Evolutionary conservation across 148 eudicot genomes (phyloP).

Genomic region (Cornus controversa): DNA sequence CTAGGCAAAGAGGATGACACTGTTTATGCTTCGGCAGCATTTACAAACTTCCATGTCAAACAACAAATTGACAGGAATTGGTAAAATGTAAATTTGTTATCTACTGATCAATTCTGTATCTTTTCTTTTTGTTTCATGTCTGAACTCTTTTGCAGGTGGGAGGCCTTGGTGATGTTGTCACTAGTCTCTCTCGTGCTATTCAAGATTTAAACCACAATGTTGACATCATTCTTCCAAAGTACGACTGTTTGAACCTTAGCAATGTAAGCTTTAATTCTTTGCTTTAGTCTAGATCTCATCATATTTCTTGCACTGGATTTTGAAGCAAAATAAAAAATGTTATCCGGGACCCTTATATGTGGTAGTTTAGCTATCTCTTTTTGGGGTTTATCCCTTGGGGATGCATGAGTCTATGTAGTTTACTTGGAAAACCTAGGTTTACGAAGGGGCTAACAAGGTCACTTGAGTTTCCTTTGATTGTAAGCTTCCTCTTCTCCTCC

Average conservation of each 20-base stretch:
- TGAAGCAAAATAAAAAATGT: background rate
- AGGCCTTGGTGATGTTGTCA: conserved; percentile 98
- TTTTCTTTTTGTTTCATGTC: background rate
- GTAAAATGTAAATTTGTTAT: background rate
- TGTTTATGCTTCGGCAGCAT: background rate
- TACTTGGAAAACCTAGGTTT: background rate
- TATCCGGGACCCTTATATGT: background rate
- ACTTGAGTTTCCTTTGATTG: background rate
- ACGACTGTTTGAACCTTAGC: conserved; percentile 76
- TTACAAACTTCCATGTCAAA: background rate
- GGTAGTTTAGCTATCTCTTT: background rate
- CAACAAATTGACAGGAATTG: background rate
- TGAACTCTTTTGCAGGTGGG: conserved; percentile 69
- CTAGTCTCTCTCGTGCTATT: conserved; percentile 97
- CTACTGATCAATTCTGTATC: background rate
- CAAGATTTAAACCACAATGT: conserved; percentile 92
- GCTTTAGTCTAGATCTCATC: conserved; percentile 6
- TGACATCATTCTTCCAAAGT: conserved; percentile 86
- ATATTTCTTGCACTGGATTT: background rate
- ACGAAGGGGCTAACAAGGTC: background rate
- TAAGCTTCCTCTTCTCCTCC: background rate
- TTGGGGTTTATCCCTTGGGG: background rate
- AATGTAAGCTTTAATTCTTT: conserved; percentile 59
- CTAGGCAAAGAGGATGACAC: conserved; percentile 1
- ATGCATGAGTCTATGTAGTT: background rate